These are phyloP conservation scores for Sporothrix phasma DNA, from an alignment of 2,329 filamentous ascomycete species.

Conservation along the genomic window DNA sequence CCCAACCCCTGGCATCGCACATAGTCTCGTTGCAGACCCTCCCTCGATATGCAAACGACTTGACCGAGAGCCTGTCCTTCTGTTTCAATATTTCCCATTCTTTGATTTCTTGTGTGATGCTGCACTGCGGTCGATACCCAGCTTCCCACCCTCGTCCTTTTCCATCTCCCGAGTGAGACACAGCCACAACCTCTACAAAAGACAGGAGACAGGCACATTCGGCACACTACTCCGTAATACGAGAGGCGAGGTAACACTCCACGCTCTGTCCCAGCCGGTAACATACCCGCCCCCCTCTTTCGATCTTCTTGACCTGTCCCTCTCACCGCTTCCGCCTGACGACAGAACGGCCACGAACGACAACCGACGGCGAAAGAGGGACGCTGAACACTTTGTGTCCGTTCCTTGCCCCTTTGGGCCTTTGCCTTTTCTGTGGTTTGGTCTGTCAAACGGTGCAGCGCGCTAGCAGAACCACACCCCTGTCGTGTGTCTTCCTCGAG, in stretches of 20 bases:
- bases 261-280: not conserved
- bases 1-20: too few relatives aligned
- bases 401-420: not conserved
- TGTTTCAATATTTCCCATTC: too few relatives aligned
- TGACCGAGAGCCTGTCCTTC: too few relatives aligned
- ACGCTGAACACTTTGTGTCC: too few relatives aligned
- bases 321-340: not conserved
- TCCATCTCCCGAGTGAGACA: not conserved
- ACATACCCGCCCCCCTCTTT: not conserved
- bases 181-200: not conserved
- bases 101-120: too few relatives aligned
- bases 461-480: not conserved
- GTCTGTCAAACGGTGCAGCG: constrained; percentile 3
- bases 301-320: not conserved
- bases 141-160: too few relatives aligned
- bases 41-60: too few relatives aligned
- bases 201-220: not conserved
- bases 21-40: too few relatives aligned
- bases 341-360: not conserved
- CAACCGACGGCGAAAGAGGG: too few relatives aligned
- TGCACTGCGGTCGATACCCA: too few relatives aligned
- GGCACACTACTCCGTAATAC: not conserved
- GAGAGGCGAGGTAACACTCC: not conserved
- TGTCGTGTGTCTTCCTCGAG: not conserved
- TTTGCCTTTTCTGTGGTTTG: not conserved